phyloP scores from a whole-genome alignment of 2,329 filamentous ascomycete genomes.

The Cercospora sp. region DNA sequence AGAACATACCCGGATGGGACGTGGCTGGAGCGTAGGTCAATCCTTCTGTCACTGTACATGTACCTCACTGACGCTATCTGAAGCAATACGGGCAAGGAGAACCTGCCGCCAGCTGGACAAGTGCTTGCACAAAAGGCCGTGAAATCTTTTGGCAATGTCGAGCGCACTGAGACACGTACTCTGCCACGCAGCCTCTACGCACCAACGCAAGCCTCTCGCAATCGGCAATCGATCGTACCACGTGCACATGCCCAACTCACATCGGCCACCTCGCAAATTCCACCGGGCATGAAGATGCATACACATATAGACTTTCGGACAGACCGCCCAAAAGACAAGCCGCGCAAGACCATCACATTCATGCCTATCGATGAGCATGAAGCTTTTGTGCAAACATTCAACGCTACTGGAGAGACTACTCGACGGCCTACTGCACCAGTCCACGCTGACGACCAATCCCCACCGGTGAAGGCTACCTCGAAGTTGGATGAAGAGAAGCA shows the following conservation, averaged over 20 bases:
- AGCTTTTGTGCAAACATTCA: neutral
- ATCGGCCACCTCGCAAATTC: neutral
- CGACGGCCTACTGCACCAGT: neutral
- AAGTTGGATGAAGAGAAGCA: conserved; percentile 11
- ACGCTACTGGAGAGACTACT: neutral
- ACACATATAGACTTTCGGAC: neutral
- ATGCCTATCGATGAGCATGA: neutral
- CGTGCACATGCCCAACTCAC: conserved; percentile 12
- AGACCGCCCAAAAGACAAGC: neutral
- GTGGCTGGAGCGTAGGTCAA: conserved; percentile 43
- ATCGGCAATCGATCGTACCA: conserved; percentile 22
- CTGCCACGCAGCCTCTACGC: conserved; percentile 19
- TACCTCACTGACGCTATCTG: conserved; percentile 2
- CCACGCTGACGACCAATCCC: neutral
- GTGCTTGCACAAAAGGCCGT: conserved; percentile 8
- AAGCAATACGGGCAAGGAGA: conserved; percentile 62
- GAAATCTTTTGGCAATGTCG: neutral
- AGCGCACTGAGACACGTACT: neutral
- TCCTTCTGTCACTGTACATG: neutral
- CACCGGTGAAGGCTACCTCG: neutral
- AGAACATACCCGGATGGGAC: conserved; percentile 38
- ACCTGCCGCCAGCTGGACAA: conserved; percentile 55
- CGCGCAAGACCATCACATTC: neutral
- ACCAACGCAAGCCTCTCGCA: conserved; percentile 30
- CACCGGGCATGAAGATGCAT: neutral